Percentiles rank a stretch among this genome's conserved stretches.
These are phyloP conservation scores for Yamagishiella unicocca DNA, from an alignment of 139 green algal genomes.

Conservation along the genomic window DNA sequence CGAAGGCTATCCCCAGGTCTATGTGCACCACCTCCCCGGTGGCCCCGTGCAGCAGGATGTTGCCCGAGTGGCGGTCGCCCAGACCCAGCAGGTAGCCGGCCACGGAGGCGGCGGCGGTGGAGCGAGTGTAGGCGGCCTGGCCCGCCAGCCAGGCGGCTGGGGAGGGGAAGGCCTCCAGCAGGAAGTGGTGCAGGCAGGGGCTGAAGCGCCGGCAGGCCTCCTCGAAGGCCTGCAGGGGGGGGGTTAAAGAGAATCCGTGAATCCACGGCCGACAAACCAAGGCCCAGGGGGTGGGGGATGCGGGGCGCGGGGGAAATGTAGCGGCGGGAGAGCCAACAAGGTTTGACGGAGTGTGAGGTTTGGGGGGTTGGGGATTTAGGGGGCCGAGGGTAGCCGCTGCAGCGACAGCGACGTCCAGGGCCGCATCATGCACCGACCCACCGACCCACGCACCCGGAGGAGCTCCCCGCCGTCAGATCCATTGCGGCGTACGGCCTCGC, in stretches of 20 bases:
- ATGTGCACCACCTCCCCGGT: constrained; percentile 97
- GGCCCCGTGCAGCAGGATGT: constrained; percentile 91
- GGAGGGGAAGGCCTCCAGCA: constrained; percentile 89
- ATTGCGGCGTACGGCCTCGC: neutral
- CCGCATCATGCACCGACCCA: no score
- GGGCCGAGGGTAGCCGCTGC: no score
- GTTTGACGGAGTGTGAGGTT: no score
- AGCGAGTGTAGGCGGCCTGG: constrained; percentile 27
- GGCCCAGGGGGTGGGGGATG: neutral
- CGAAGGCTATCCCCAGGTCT: constrained; percentile 98
- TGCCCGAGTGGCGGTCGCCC: constrained; percentile 91
- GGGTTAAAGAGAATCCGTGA: neutral
- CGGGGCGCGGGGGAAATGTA: neutral
- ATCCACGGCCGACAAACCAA: no score
- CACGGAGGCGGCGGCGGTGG: constrained; percentile 81
- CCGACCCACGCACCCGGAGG: neutral
- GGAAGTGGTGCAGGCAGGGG: constrained; percentile 94
- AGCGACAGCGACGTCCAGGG: no score
- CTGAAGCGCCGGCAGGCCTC: constrained; percentile 65
- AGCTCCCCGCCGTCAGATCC: neutral
- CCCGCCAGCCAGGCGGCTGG: constrained; percentile 78
- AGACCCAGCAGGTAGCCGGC: constrained; percentile 94
- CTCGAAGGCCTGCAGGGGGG: constrained; percentile 26
- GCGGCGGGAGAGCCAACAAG: no score
- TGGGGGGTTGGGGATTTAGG: neutral